Percentiles rank a stretch among this genome's conserved stretches.
phyloP scores from a whole-genome alignment of 2,329 filamentous ascomycete genomes.

The Penicillium sp. region DNA sequence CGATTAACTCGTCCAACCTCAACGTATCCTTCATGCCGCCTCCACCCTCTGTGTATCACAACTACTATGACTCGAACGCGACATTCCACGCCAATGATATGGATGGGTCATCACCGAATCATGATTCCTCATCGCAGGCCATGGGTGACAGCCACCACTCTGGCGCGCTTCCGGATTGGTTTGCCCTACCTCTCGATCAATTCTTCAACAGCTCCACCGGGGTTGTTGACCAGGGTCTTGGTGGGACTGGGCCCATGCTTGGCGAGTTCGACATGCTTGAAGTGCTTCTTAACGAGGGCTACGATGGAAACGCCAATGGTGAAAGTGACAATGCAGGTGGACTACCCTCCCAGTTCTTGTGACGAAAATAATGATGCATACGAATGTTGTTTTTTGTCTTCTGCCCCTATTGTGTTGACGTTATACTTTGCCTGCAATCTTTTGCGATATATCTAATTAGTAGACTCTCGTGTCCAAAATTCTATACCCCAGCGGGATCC shows the following conservation, averaged over 20 bases:
- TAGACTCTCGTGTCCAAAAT: background rate
- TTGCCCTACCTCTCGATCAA: conserved; percentile 61
- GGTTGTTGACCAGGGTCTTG: conserved; percentile 53
- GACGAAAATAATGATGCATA: conserved; percentile 6
- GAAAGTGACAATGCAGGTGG: conserved; percentile 21
- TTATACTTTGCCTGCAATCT: background rate
- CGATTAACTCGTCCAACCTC: conserved; percentile 47
- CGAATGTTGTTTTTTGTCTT: conserved; percentile 1
- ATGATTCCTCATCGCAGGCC: conserved; percentile 31
- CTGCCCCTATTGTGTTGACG: background rate
- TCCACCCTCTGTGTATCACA: conserved; percentile 47
- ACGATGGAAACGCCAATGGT: conserved; percentile 30
- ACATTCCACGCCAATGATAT: conserved; percentile 33
- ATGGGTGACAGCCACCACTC: conserved; percentile 27
- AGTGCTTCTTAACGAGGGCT: conserved; percentile 46
- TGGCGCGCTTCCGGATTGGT: conserved; percentile 54
- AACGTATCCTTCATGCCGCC: conserved; percentile 50
- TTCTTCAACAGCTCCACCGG: conserved; percentile 52
- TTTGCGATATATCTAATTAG: background rate
- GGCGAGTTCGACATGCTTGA: conserved; percentile 54
- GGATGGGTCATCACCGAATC: conserved; percentile 28
- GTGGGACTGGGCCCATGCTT: conserved; percentile 62
- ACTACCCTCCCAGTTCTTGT: conserved; percentile 32
- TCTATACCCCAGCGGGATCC: conserved; percentile 23
- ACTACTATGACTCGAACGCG: conserved; percentile 43